These are phyloP conservation scores for Laburnicola sp. DNA, from an alignment of 2,329 filamentous ascomycete species.

Conservation along the genomic window DNA sequence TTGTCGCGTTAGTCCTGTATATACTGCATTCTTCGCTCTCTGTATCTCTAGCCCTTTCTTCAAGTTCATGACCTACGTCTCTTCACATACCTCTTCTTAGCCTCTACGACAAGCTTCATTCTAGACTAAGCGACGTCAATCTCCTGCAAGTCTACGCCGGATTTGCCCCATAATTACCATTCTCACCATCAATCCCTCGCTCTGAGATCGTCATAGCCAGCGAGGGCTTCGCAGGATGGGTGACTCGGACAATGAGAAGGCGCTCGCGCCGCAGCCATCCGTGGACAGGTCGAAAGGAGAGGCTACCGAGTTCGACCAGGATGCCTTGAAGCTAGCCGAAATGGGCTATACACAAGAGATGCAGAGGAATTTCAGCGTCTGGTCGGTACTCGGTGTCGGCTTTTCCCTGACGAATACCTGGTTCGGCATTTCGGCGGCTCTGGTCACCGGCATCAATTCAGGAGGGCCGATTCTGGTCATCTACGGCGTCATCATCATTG, in stretches of 20 bases:
- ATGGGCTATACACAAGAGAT: constrained; percentile 56
- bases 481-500: constrained; percentile 55
- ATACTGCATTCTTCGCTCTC: background rate
- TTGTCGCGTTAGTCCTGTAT: background rate
- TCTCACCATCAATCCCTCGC: background rate
- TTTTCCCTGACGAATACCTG: constrained; percentile 58
- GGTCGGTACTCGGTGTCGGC: constrained; percentile 55
- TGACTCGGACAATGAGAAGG: constrained; percentile 20
- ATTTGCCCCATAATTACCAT: background rate
- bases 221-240: constrained; percentile 2
- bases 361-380: constrained; percentile 54
- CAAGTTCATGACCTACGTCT: background rate
- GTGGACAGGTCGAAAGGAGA: constrained; percentile 17
- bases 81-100: background rate
- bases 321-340: constrained; percentile 50
- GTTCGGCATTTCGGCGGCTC: constrained; percentile 55
- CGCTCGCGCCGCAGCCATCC: constrained; percentile 10
- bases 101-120: background rate
- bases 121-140: constrained; percentile 2
- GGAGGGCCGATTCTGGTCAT: constrained; percentile 55
- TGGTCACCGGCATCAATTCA: constrained; percentile 56
- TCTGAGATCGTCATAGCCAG: background rate
- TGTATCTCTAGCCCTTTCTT: background rate
- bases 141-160: background rate
- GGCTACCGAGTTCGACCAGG: constrained; percentile 32